Conservation (phyloP, 2,329 filamentous ascomycete species). For the Colletotrichum euphorbiae region DNA sequence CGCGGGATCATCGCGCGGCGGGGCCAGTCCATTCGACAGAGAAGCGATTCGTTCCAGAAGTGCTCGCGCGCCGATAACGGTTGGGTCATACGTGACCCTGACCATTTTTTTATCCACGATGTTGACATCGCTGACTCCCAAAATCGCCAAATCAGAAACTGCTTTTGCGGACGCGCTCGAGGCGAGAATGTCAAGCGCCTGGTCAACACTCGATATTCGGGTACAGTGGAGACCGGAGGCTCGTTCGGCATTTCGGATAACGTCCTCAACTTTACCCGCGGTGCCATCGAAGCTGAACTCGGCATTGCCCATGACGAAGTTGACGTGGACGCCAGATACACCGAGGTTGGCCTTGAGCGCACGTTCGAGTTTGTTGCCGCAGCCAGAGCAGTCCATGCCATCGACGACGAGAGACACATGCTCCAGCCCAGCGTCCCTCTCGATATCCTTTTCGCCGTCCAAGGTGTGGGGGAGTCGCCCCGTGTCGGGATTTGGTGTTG, state of each 20-base stretch:
- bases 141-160: slow-evolving; percentile 39
- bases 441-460: slow-evolving; percentile 41
- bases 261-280: slow-evolving; percentile 44
- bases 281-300: slow-evolving; percentile 48
- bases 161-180: slow-evolving; percentile 40
- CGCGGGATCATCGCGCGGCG: slow-evolving; percentile 48
- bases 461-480: neutral
- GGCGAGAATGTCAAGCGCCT: slow-evolving; percentile 47
- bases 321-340: slow-evolving; percentile 49
- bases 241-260: slow-evolving; percentile 44
- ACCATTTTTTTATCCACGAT: slow-evolving; percentile 47
- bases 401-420: slow-evolving; percentile 46
- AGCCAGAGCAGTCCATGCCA: slow-evolving; percentile 54
- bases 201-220: slow-evolving; percentile 44
- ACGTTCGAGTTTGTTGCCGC: slow-evolving; percentile 49
- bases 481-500: neutral
- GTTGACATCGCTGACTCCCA: slow-evolving; percentile 45
- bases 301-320: slow-evolving; percentile 53
- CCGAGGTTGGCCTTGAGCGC: slow-evolving; percentile 45
- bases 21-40: slow-evolving; percentile 45
- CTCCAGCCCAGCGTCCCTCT: slow-evolving; percentile 45
- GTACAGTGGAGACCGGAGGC: slow-evolving; percentile 48
- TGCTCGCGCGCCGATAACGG: slow-evolving; percentile 47
- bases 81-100: slow-evolving; percentile 51
- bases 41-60: slow-evolving; percentile 43